Evolutionary conservation across 352 stramenopile genomes (phyloP).

Genomic region (Pythium sp.): DNA sequence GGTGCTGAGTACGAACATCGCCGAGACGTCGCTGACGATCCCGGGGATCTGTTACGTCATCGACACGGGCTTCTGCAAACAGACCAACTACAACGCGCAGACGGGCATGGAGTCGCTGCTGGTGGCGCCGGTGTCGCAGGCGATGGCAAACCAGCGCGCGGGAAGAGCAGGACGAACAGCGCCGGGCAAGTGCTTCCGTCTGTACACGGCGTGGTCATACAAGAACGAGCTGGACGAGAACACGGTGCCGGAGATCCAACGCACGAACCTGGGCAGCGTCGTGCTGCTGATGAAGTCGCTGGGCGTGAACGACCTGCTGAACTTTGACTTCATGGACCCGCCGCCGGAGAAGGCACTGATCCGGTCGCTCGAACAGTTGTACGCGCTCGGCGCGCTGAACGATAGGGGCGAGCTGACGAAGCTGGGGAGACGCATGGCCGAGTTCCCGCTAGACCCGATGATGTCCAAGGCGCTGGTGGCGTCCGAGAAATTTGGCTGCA

Average conservation of each 20-base stretch:
- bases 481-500: slow-evolving; percentile 89
- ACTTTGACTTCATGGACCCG: slow-evolving; percentile 99
- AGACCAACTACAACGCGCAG: slow-evolving; percentile 98
- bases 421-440: slow-evolving; percentile 92
- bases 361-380: slow-evolving; percentile 97
- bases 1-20: slow-evolving; percentile 99
- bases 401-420: slow-evolving; percentile 98
- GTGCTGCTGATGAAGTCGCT: slow-evolving; percentile 99
- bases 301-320: slow-evolving; percentile 98
- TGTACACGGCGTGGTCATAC: slow-evolving; percentile 99
- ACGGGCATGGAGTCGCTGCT: slow-evolving; percentile 99
- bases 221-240: slow-evolving; percentile 98
- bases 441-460: slow-evolving; percentile 95
- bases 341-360: slow-evolving; percentile 98
- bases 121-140: slow-evolving; percentile 97
- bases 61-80: slow-evolving; percentile 99
- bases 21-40: slow-evolving; percentile 99
- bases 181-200: slow-evolving; percentile 98
- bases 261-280: slow-evolving; percentile 97
- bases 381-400: slow-evolving; percentile 98
- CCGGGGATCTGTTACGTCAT: slow-evolving; percentile 99
- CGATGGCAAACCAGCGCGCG: slow-evolving; percentile 96
- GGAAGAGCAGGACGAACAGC: slow-evolving; percentile 94
- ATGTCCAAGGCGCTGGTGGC: slow-evolving; percentile 93
- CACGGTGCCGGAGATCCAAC: slow-evolving; percentile 97